A percentile compares a stretch with the other conserved stretches of the same genome.
Conservation (phyloP, 805 yeast genomes). For the Nakazawaea ambrosiae region DNA sequence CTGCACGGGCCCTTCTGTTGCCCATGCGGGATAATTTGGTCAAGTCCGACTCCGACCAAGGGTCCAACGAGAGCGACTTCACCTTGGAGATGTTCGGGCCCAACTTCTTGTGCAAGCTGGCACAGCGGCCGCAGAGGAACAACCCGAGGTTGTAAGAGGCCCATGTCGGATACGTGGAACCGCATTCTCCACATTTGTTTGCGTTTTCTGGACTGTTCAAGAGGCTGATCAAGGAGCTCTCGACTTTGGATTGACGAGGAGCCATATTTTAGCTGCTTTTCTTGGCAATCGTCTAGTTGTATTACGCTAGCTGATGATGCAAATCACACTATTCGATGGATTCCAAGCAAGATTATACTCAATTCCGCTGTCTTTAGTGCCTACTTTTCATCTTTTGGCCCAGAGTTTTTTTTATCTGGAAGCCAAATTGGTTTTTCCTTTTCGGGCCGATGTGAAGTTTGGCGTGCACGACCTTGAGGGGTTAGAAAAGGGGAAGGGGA, state of each 20-base stretch:
- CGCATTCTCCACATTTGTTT: conserved; percentile 79
- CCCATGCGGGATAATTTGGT: conserved; percentile 41
- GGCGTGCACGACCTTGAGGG: no score
- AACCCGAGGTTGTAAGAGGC: conserved; percentile 49
- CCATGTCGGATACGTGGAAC: conserved; percentile 56
- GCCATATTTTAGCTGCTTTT: conserved; percentile 8
- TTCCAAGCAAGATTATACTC: no score
- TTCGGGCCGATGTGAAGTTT: no score
- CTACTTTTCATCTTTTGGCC: no score
- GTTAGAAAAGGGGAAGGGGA: no score
- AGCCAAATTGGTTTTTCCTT: no score
- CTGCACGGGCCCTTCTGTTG: conserved; percentile 47
- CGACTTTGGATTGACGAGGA: conserved; percentile 12
- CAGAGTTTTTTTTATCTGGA: no score
- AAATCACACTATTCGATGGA: background rate
- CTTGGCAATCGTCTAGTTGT: background rate
- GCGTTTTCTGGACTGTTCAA: conserved; percentile 52
- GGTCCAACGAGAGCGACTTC: conserved; percentile 67
- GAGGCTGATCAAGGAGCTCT: conserved; percentile 41
- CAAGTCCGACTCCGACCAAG: conserved; percentile 56
- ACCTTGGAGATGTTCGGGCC: conserved; percentile 58
- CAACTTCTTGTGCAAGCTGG: conserved; percentile 64
- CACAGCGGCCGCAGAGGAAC: conserved; percentile 80
- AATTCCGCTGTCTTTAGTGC: no score
- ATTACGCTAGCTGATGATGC: no score